Evolutionary conservation across 495 filamentous ascomycete species (phyloP).

Genomic region (Achaetomiella virescens): DNA sequence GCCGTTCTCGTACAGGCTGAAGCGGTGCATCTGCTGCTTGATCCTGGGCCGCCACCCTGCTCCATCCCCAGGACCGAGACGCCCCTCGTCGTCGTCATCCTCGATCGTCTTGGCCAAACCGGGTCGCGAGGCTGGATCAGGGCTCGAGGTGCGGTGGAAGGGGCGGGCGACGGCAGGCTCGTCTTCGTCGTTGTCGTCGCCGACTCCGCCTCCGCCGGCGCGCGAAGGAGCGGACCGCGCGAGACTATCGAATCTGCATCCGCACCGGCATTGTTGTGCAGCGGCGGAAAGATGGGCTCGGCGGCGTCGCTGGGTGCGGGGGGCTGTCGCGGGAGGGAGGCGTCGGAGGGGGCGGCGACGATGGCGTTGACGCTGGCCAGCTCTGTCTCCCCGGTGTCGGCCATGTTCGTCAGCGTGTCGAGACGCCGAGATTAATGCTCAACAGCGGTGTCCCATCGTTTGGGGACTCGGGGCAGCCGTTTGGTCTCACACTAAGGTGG

Average conservation of each 20-base stretch:
- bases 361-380: constrained; percentile 12
- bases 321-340: background rate
- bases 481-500: too few species aligned
- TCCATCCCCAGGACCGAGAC: constrained; percentile 11
- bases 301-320: background rate
- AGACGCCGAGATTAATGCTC: background rate
- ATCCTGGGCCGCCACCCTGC: constrained; percentile 35
- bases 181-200: constrained; percentile 58
- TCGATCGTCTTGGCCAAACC: constrained; percentile 11
- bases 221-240: constrained; percentile 16
- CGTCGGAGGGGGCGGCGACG: background rate
- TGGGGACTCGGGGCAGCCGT: too few species aligned
- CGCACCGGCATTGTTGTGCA: constrained; percentile 39
- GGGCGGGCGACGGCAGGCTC: constrained; percentile 57
- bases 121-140: constrained; percentile 35
- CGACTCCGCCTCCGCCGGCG: constrained; percentile 26
- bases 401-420: constrained; percentile 7
- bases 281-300: constrained; percentile 34
- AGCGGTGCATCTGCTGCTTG: constrained; percentile 86
- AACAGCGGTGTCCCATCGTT: background rate
- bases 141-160: constrained; percentile 57
- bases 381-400: constrained; percentile 18
- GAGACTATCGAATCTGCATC: constrained; percentile 24
- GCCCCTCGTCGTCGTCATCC: constrained; percentile 43
- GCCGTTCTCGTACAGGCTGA: constrained; percentile 92